Evolutionary conservation across 2,329 filamentous ascomycete species (phyloP).

Genomic region (Coniochaeta pulveracea): DNA sequence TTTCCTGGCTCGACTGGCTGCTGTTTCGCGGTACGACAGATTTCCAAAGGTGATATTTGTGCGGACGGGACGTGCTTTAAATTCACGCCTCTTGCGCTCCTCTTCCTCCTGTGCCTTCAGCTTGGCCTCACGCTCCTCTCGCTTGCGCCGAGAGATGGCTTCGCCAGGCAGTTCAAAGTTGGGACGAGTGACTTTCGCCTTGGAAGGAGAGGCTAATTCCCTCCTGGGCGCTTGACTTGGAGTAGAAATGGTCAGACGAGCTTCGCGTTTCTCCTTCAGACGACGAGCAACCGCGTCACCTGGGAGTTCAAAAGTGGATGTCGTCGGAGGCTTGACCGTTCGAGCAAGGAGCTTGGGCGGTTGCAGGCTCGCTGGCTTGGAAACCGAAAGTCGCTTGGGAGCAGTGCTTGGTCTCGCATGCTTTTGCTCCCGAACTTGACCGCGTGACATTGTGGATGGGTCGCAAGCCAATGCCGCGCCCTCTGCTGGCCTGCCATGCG

Average conservation of each 20-base stretch:
- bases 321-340: constrained; percentile 42
- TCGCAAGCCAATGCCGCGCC: constrained; percentile 27
- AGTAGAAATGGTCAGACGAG: constrained; percentile 30
- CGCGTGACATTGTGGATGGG: constrained; percentile 26
- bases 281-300: constrained; percentile 49
- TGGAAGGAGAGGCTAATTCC: constrained; percentile 19
- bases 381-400: constrained; percentile 16
- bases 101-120: constrained; percentile 48
- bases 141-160: constrained; percentile 42
- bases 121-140: constrained; percentile 42
- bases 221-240: constrained; percentile 14
- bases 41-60: constrained; percentile 25
- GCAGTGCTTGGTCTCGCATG: constrained; percentile 12
- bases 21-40: constrained; percentile 41
- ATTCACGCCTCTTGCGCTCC: constrained; percentile 47
- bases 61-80: constrained; percentile 49
- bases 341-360: constrained; percentile 34
- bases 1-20: constrained; percentile 44
- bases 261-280: constrained; percentile 47
- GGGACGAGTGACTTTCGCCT: constrained; percentile 40
- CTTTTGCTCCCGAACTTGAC: constrained; percentile 18
- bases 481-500: constrained; percentile 29
- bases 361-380: constrained; percentile 28
- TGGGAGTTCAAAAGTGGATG: constrained; percentile 48
- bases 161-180: constrained; percentile 55